Conservation (phyloP, 345 rosid genomes). For the Orychophragmus violaceus region DNA sequence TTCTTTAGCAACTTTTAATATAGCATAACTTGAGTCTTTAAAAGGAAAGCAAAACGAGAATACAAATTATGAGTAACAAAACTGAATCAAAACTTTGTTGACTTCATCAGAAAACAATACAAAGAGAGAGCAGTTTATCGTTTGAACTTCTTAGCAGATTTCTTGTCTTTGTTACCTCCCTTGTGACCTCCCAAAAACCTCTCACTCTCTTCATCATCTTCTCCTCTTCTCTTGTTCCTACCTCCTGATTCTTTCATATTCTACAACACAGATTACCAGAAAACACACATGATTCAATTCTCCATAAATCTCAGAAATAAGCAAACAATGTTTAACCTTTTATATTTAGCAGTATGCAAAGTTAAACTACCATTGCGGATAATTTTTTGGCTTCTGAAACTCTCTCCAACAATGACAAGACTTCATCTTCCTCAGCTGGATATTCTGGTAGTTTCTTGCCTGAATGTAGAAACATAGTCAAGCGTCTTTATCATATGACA, state of each 20-base stretch:
- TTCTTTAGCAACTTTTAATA: neutral
- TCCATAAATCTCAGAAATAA: neutral
- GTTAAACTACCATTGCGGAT: constrained; percentile 44
- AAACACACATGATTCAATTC: neutral
- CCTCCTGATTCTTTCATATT: constrained; percentile 52
- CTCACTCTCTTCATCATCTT: constrained; percentile 53
- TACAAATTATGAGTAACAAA: constrained; percentile 1
- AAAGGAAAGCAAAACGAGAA: neutral
- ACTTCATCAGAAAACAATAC: neutral
- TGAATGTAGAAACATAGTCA: constrained; percentile 27
- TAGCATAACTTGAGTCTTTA: neutral
- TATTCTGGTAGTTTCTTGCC: constrained; percentile 69
- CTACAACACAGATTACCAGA: constrained; percentile 29
- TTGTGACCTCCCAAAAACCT: constrained; percentile 40
- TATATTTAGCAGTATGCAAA: neutral
- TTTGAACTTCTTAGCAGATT: constrained; percentile 38
- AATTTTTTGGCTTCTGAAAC: constrained; percentile 66
- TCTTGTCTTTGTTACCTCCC: constrained; percentile 38
- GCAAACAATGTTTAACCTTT: neutral
- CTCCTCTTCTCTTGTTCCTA: constrained; percentile 44
- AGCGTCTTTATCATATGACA: neutral
- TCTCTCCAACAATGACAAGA: constrained; percentile 55
- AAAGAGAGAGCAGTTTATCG: constrained; percentile 9
- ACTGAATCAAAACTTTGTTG: constrained; percentile 3
- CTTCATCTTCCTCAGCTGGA: constrained; percentile 77